Conservation (phyloP, 495 filamentous ascomycete genomes). For the Jackrogersella multiformis region DNA sequence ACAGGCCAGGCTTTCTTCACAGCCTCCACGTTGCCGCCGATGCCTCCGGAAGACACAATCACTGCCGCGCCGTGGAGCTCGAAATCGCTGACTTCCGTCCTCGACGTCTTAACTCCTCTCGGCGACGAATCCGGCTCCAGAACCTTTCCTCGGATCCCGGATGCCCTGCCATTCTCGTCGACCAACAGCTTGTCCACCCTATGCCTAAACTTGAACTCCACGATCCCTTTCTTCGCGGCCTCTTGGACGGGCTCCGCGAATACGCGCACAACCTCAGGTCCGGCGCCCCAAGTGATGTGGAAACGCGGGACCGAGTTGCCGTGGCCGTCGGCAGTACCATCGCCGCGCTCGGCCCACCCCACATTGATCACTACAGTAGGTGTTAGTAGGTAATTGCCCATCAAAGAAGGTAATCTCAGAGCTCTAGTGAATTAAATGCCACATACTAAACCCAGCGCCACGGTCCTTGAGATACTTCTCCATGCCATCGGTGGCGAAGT, state of each 20-base stretch:
- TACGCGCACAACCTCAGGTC: conserved; percentile 60
- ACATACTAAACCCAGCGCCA: conserved; percentile 51
- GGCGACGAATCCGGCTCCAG: conserved; percentile 53
- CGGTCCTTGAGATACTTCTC: conserved; percentile 58
- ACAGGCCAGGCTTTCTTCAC: conserved; percentile 60
- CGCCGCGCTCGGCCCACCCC: conserved; percentile 62
- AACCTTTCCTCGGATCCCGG: conserved; percentile 58
- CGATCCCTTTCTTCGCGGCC: conserved; percentile 55
- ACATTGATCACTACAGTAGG: conserved; percentile 46
- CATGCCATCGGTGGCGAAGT: conserved; percentile 60
- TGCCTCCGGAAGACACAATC: conserved; percentile 58
- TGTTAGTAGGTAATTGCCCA: background rate
- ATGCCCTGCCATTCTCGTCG: conserved; percentile 57
- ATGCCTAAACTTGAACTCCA: conserved; percentile 61
- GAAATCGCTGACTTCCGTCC: conserved; percentile 53
- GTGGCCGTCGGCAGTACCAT: conserved; percentile 58
- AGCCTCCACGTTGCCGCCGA: conserved; percentile 61
- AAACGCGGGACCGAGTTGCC: conserved; percentile 63
- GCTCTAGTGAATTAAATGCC: background rate
- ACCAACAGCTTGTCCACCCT: conserved; percentile 58
- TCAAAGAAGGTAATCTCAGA: too few relatives aligned
- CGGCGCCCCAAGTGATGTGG: conserved; percentile 62
- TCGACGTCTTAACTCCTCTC: conserved; percentile 55
- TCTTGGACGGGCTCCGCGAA: conserved; percentile 59
- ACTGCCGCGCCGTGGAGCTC: conserved; percentile 57